phyloP scores from a whole-genome alignment of 768 basidiomycete genomes.

The Panaeolus cyanescens region DNA sequence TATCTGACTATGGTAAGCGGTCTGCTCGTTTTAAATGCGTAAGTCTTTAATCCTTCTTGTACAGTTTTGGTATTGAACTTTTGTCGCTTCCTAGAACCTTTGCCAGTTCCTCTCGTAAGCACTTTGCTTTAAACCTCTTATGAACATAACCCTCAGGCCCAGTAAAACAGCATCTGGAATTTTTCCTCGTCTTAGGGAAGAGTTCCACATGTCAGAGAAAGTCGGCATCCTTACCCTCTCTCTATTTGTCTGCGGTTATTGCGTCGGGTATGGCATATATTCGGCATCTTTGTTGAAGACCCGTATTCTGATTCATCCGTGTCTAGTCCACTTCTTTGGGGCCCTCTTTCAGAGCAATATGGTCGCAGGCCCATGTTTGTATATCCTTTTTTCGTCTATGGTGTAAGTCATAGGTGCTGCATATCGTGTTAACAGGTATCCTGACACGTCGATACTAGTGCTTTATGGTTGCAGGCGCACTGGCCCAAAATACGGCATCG shows the following conservation, averaged over 20 bases:
- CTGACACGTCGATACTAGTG: constrained; percentile 29
- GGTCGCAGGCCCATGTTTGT: constrained; percentile 65
- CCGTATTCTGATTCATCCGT: not conserved
- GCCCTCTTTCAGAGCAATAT: constrained; percentile 53
- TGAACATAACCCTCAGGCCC: constrained; percentile 1
- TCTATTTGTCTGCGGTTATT: constrained; percentile 71
- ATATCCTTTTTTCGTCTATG: constrained; percentile 55
- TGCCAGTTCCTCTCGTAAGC: constrained; percentile 57
- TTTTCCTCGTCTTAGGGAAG: constrained; percentile 39
- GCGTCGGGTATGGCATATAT: constrained; percentile 43
- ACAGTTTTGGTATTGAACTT: not conserved
- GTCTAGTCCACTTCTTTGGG: constrained; percentile 54
- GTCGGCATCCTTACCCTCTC: constrained; percentile 58
- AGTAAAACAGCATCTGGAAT: constrained; percentile 44
- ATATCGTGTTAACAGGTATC: not conserved
- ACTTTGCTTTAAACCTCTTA: not conserved
- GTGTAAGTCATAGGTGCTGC: constrained; percentile 30
- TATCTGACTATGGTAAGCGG: constrained; percentile 52
- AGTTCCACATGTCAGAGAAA: constrained; percentile 52
- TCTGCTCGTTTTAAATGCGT: constrained; percentile 58
- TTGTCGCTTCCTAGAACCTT: constrained; percentile 47
- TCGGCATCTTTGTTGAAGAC: not conserved
- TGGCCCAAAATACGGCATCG: constrained; percentile 60
- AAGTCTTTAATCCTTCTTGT: constrained; percentile 17
- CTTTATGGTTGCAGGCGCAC: constrained; percentile 66